Percentiles rank a stretch among this genome's conserved stretches.
phyloP scores from a whole-genome alignment of 1,284 basidiomycete species.

The Mycosarcoma maydis region DNA sequence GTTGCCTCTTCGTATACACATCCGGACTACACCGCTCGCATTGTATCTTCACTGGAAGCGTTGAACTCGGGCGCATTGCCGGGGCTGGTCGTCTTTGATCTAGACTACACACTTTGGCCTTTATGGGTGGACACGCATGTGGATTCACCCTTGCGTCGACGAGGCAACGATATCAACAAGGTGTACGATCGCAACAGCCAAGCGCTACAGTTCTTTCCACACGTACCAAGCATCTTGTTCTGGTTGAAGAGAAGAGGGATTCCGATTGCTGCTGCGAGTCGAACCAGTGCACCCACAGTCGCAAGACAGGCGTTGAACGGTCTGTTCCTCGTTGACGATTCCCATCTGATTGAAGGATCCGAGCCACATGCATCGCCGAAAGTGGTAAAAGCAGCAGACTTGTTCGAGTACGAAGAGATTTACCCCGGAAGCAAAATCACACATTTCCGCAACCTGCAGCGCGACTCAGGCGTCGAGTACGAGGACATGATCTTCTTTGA shows the following conservation, averaged over 20 bases:
- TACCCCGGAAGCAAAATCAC: constrained; percentile 63
- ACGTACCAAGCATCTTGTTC: constrained; percentile 61
- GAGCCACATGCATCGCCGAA: not conserved
- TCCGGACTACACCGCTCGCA: not conserved
- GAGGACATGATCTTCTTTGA: constrained; percentile 66
- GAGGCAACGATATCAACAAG: constrained; percentile 45
- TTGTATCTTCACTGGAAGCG: constrained; percentile 13
- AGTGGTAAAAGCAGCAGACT: constrained; percentile 40
- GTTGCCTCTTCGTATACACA: constrained; percentile 4
- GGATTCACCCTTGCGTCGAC: constrained; percentile 50
- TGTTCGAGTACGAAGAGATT: constrained; percentile 62
- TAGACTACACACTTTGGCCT: constrained; percentile 66
- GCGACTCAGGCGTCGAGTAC: constrained; percentile 52
- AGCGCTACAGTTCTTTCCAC: constrained; percentile 53
- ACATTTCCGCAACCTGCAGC: constrained; percentile 55
- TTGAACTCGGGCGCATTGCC: constrained; percentile 34
- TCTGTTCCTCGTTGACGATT: constrained; percentile 43
- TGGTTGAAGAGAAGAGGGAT: constrained; percentile 37
- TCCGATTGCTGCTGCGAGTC: constrained; percentile 53
- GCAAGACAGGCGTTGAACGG: constrained; percentile 60
- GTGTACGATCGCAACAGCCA: constrained; percentile 52
- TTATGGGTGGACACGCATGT: constrained; percentile 64
- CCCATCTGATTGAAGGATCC: not conserved
- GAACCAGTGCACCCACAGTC: constrained; percentile 56
- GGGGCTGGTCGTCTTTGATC: constrained; percentile 58